Base-by-base conservation (phyloP, 768 basidiomycete genomes). In the Chalciporus chontae region DNA sequence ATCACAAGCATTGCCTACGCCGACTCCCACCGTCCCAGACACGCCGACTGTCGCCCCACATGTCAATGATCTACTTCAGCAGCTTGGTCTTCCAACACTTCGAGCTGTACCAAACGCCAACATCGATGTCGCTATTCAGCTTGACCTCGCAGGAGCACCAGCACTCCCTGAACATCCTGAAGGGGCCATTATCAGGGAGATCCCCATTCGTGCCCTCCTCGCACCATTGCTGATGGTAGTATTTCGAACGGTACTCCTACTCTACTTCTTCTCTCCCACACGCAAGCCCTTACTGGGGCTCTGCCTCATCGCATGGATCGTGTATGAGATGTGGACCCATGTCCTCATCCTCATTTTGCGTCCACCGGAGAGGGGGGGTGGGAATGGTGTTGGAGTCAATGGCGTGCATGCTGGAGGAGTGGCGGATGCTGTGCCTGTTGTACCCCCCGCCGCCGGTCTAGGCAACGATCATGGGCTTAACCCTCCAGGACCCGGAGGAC, bases 231-330 rank as follows among this genome's bases (percentile, higher is more conserved):
- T 83, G 47, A 77, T 89, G 75, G 75, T 89, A n/a, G 48, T 79
- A 7, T 73, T 89, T 59, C 83, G 87, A 46, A 86, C 83, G 4
- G 57, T 79, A 11, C 72, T 90, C 11, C 70, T 90, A 24, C 72
- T 90, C 3, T 90, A 89, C 66, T 87, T 90, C 65, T 83, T 90
- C 59, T 83, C 84, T 4, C 87, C 87, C 0, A 77, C 84, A 7
- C 76, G 84, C 55, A 85, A 86, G 48, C 87, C 87, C 5, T 62
- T 89, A 17, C 77, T 89, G 51, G 84, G 81, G 31, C 55, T 86
- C 34, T 68, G 88, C 49, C 75, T 90, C 26, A 67, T 83, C 19
- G 78, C 73, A 2, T 89, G 85, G 85, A 79, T 87, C 64, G 48
- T 84, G 21, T 90, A 86, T 62, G 87, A 90, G 65, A 80, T 85